phyloP scores from a whole-genome alignment of 257 asterid species.

The Capsicum chinense region DNA sequence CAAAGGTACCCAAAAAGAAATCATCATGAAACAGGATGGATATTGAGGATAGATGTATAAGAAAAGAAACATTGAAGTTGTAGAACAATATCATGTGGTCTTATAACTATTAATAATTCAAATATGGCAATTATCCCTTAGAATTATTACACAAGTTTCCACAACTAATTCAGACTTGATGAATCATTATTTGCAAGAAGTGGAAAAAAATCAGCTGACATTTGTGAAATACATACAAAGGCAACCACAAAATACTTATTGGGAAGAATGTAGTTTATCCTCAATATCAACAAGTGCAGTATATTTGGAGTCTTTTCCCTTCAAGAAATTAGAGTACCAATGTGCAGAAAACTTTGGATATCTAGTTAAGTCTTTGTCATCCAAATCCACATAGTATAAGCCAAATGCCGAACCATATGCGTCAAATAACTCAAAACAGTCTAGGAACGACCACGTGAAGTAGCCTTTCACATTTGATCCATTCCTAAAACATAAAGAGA shows the following conservation, averaged over 20 bases:
- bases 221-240: neutral
- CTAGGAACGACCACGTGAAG: constrained; percentile 63
- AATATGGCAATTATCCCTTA: no score
- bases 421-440: constrained; percentile 54
- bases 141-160: neutral
- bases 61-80: no score
- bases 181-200: no score
- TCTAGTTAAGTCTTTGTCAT: constrained; percentile 49
- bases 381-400: constrained; percentile 61
- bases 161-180: neutral
- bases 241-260: neutral
- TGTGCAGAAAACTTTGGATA: constrained; percentile 55
- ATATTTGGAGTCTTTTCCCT: constrained; percentile 35
- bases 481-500: constrained; percentile 40
- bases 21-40: no score
- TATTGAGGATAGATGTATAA: no score
- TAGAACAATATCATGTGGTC: no score
- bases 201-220: neutral
- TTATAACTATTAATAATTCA: no score
- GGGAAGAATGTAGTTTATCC: neutral
- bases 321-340: constrained; percentile 59
- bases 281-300: neutral
- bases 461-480: constrained; percentile 63
- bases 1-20: no score
- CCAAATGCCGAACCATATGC: constrained; percentile 49